phyloP scores from a whole-genome alignment of 257 asterid species.

The Jasminum sambac region DNA sequence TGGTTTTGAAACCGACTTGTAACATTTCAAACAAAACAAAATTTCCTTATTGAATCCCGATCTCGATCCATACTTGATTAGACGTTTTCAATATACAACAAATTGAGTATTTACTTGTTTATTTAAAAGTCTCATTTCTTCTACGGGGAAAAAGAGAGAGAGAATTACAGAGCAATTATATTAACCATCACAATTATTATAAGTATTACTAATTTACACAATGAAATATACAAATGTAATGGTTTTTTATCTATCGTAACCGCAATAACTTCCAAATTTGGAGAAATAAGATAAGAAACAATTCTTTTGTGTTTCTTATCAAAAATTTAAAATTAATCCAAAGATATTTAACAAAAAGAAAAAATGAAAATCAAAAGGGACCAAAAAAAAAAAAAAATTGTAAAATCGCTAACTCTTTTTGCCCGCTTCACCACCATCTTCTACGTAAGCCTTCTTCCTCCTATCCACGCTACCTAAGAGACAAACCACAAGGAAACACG shows the following conservation, averaged over 20 bases:
- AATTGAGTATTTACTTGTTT: no score
- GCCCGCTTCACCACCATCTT: conserved; percentile 72
- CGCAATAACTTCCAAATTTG: conserved; percentile 29
- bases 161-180: no score
- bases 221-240: background rate
- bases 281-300: conserved; percentile 21
- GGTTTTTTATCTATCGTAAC: conserved; percentile 16
- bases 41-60: no score
- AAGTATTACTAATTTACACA: no score
- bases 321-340: conserved; percentile 18
- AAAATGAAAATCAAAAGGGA: background rate
- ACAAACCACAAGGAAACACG: conserved; percentile 78
- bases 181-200: no score
- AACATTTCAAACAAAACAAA: no score
- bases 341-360: background rate
- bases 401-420: conserved; percentile 46
- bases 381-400: background rate
- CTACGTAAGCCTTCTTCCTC: conserved; percentile 76
- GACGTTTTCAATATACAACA: no score
- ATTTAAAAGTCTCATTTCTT: no score
- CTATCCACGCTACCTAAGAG: conserved; percentile 58
- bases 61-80: no score
- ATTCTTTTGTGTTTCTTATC: conserved; percentile 22
- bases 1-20: no score
- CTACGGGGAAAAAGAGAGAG: no score